Conservation (phyloP, 2,329 filamentous ascomycete species). For the Colletotrichum higginsianum region DNA sequence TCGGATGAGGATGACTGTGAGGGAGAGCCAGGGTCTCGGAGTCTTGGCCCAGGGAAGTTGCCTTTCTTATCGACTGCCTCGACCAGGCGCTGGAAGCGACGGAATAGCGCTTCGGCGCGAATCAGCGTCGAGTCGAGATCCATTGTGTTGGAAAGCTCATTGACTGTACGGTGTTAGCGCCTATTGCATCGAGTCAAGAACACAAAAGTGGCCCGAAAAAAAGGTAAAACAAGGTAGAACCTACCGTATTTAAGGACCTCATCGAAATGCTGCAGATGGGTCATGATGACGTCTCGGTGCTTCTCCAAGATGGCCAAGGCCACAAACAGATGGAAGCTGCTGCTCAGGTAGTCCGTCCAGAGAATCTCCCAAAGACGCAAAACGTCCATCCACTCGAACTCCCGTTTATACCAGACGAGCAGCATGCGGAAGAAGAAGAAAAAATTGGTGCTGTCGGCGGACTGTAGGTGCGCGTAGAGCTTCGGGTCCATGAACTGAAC, state of each 20-base stretch:
- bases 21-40: conserved; percentile 40
- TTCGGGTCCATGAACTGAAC: conserved; percentile 97
- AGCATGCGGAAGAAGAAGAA: conserved; percentile 99
- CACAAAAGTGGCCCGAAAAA: too few species aligned
- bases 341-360: conserved; percentile 93
- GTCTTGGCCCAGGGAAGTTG: conserved; percentile 78
- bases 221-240: conserved; percentile 49
- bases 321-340: conserved; percentile 94
- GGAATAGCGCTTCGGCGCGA: conserved; percentile 90
- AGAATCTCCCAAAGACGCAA: conserved; percentile 91
- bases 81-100: conserved; percentile 87
- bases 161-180: conserved; percentile 72
- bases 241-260: conserved; percentile 96
- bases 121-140: conserved; percentile 90
- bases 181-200: background rate
- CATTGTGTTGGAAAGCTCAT: conserved; percentile 94
- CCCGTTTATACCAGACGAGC: conserved; percentile 98
- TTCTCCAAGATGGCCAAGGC: conserved; percentile 96
- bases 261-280: conserved; percentile 93
- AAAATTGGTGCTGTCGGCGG: conserved; percentile 96
- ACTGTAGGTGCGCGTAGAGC: conserved; percentile 90
- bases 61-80: conserved; percentile 94
- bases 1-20: conserved; percentile 37
- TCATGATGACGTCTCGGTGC: conserved; percentile 96
- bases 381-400: conserved; percentile 92